phyloP scores from a whole-genome alignment of 768 basidiomycete species.

The Boletus patriciae region DNA sequence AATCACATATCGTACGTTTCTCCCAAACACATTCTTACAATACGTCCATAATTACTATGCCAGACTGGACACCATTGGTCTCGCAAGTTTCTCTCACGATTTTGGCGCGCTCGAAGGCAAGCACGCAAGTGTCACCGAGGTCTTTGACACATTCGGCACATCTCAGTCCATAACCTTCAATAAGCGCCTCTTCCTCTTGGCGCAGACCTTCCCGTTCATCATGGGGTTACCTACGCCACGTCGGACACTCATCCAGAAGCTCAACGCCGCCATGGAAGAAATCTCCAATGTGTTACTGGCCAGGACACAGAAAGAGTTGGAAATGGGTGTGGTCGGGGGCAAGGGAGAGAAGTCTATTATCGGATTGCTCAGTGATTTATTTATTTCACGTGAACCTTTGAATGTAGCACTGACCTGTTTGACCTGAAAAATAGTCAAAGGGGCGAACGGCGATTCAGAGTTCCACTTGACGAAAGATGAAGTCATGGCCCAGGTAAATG shows the following conservation, averaged over 20 bases:
- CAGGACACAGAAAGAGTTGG: slow-evolving; percentile 35
- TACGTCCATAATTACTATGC: not conserved
- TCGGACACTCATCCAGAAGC: slow-evolving; percentile 28
- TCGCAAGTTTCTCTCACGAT: slow-evolving; percentile 59
- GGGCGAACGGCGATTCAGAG: slow-evolving; percentile 28
- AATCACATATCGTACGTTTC: slow-evolving; percentile 35
- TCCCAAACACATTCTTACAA: not conserved
- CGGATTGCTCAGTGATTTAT: slow-evolving; percentile 21
- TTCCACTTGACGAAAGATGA: slow-evolving; percentile 30
- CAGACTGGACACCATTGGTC: slow-evolving; percentile 59
- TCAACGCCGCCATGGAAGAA: slow-evolving; percentile 36
- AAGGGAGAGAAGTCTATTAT: slow-evolving; percentile 30
- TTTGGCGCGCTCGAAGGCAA: slow-evolving; percentile 55
- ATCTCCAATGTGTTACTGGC: slow-evolving; percentile 43
- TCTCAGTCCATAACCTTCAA: slow-evolving; percentile 27
- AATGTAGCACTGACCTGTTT: not conserved
- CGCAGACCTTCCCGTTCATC: slow-evolving; percentile 38
- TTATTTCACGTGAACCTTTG: slow-evolving; percentile 17
- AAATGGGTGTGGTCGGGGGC: slow-evolving; percentile 15
- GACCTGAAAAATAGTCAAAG: slow-evolving; percentile 33
- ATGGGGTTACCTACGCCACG: slow-evolving; percentile 37
- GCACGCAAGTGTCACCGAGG: slow-evolving; percentile 39
- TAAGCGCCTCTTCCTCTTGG: slow-evolving; percentile 36
- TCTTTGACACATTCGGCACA: slow-evolving; percentile 39
- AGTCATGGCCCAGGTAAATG: slow-evolving; percentile 26